phyloP scores from a whole-genome alignment of 2,329 filamentous ascomycete species.

The Aspergillus sclerotialis region DNA sequence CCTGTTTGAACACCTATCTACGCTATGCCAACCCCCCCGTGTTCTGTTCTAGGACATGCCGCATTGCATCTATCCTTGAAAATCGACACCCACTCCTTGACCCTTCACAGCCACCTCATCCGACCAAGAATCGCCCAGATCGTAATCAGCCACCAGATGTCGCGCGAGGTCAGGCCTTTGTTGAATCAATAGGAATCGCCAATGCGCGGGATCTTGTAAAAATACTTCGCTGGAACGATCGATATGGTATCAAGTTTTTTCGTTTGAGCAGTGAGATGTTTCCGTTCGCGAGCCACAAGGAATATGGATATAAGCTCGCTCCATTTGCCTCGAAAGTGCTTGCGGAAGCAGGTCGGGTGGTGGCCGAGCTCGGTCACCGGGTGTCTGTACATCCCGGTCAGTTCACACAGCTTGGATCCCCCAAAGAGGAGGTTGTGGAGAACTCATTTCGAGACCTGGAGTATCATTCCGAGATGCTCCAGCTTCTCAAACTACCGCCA shows the following conservation, averaged over 20 bases:
- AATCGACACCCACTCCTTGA: slow-evolving; percentile 76
- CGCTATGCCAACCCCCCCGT: slow-evolving; percentile 73
- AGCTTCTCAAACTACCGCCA: slow-evolving; percentile 65
- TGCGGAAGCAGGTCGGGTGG: slow-evolving; percentile 67
- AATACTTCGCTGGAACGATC: slow-evolving; percentile 87
- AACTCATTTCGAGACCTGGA: slow-evolving; percentile 74
- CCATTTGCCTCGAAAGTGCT: slow-evolving; percentile 76
- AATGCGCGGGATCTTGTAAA: slow-evolving; percentile 80
- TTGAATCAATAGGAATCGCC: slow-evolving; percentile 69
- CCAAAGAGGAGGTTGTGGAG: slow-evolving; percentile 66
- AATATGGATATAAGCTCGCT: slow-evolving; percentile 77
- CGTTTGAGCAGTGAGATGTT: slow-evolving; percentile 94
- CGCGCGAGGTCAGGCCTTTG: slow-evolving; percentile 61
- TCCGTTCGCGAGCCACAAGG: slow-evolving; percentile 82
- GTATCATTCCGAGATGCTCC: slow-evolving; percentile 81
- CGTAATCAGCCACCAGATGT: slow-evolving; percentile 61
- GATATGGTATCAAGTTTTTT: slow-evolving; percentile 87
- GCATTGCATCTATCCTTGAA: slow-evolving; percentile 83
- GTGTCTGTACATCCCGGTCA: slow-evolving; percentile 87
- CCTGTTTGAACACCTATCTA: slow-evolving; percentile 88
- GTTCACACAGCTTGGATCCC: slow-evolving; percentile 87
- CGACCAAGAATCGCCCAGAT: slow-evolving; percentile 81
- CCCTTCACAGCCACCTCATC: slow-evolving; percentile 67
- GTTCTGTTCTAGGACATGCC: slow-evolving; percentile 85
- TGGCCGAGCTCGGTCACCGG: slow-evolving; percentile 71